These are phyloP conservation scores for Rhizophora mangle DNA, from an alignment of 345 rosid genomes.

Conservation along the genomic window DNA sequence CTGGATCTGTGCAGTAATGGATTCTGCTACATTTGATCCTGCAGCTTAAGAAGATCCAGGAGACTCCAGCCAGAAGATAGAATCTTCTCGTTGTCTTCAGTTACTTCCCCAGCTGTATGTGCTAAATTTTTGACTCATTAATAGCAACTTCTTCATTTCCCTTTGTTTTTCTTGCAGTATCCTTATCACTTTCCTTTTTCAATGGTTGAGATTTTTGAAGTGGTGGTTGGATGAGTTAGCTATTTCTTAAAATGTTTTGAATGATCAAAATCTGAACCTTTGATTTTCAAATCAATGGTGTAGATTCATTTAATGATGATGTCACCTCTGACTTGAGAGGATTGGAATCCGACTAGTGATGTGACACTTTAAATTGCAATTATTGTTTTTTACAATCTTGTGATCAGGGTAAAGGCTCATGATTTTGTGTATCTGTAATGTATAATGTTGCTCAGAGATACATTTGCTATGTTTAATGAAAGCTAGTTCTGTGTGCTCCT, in stretches of 20 bases:
- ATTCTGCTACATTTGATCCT: conserved; percentile 7
- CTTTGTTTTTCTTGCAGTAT: neutral
- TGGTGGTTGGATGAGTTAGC: too few species aligned
- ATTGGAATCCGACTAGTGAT: neutral
- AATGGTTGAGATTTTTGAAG: too few species aligned
- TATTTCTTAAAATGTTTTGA: too few species aligned
- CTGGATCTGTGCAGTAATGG: conserved; percentile 6
- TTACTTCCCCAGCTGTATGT: conserved; percentile 27
- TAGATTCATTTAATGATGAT: too few species aligned
- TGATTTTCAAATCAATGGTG: too few species aligned
- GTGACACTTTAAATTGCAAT: neutral
- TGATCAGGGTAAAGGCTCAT: neutral
- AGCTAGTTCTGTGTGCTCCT: neutral
- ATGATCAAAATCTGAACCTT: too few species aligned
- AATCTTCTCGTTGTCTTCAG: conserved; percentile 28
- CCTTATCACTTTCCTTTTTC: neutral
- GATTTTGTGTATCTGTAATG: neutral
- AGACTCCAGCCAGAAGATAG: conserved; percentile 29
- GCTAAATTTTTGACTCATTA: conserved; percentile 7
- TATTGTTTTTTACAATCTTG: neutral
- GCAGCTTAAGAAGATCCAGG: conserved; percentile 30
- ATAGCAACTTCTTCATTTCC: neutral
- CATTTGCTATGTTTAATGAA: neutral
- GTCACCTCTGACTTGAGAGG: too few species aligned
- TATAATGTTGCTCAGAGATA: neutral